phyloP scores from a whole-genome alignment of 163 green algal species.

The Scenedesmus sp. region DNA sequence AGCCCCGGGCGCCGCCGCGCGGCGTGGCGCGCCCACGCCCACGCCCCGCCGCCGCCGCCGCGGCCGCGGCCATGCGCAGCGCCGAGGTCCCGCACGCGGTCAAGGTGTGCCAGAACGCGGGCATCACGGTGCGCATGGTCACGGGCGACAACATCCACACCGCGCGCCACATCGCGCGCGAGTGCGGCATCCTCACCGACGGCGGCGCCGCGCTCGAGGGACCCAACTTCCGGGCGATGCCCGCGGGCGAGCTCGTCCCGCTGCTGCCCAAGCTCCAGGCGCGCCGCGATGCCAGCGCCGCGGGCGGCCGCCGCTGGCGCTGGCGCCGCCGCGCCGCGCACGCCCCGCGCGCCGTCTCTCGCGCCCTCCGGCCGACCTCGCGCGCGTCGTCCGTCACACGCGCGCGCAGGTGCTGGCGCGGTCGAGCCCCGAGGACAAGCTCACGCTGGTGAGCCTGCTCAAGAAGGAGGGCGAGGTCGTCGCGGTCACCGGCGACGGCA shows the following conservation, averaged over 20 bases:
- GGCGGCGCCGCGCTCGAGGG: slow-evolving; percentile 88
- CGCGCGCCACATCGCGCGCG: slow-evolving; percentile 92
- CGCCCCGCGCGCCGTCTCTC: background rate
- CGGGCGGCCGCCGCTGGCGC: too few relatives aligned
- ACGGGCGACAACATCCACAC: slow-evolving; percentile 98
- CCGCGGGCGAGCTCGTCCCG: slow-evolving; percentile 76
- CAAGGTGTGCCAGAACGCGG: slow-evolving; percentile 83
- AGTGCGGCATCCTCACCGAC: slow-evolving; percentile 94
- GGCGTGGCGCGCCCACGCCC: too few relatives aligned
- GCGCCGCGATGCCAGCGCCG: background rate
- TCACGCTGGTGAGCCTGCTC: slow-evolving; percentile 85
- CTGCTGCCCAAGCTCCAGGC: slow-evolving; percentile 81
- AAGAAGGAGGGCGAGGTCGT: slow-evolving; percentile 90
- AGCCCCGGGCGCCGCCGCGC: too few relatives aligned
- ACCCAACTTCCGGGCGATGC: slow-evolving; percentile 84
- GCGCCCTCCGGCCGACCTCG: background rate
- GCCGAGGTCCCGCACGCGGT: slow-evolving; percentile 92
- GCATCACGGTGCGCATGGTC: slow-evolving; percentile 97
- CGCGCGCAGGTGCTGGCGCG: slow-evolving; percentile 86
- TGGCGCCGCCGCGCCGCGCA: background rate
- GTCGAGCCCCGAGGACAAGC: slow-evolving; percentile 93
- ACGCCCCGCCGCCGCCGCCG: background rate
- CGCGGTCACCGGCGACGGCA: slow-evolving; percentile 92
- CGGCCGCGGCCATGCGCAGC: slow-evolving; percentile 10
- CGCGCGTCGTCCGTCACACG: too few relatives aligned